phyloP scores from a whole-genome alignment of 1,139 yeast genomes.

The Saccharomyces hybrid region DNA sequence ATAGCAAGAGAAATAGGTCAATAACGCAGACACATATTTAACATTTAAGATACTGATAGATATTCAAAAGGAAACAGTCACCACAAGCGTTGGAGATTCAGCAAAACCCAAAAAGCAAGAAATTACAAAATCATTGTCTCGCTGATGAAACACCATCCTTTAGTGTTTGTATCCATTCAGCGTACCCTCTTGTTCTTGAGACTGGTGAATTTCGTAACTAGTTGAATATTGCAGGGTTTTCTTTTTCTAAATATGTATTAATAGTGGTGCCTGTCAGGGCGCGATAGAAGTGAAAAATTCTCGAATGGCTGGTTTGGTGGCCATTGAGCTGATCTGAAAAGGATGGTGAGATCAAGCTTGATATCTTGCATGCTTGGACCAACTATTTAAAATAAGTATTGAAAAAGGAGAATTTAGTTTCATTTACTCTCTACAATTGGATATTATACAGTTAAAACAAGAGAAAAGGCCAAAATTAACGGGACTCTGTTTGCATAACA shows the following conservation, averaged over 20 bases:
- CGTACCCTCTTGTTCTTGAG: not conserved
- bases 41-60: not conserved
- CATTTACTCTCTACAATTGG: not conserved
- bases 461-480: not conserved
- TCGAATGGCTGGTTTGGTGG: constrained; percentile 1
- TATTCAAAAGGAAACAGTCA: not conserved
- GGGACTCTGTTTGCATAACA: not conserved
- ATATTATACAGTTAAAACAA: not conserved
- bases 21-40: not conserved
- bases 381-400: not conserved
- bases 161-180: not conserved
- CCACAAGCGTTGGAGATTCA: not conserved
- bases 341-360: not conserved
- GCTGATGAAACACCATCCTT: not conserved
- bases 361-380: not conserved
- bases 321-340: not conserved
- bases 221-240: not conserved
- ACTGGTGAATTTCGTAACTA: not conserved
- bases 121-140: not conserved
- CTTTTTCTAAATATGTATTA: not conserved
- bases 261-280: not conserved
- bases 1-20: not conserved
- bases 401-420: not conserved
- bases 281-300: not conserved
- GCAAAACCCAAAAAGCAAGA: not conserved